phyloP scores from a whole-genome alignment of 164 flowering plant species.

The Akebia trifoliata region DNA sequence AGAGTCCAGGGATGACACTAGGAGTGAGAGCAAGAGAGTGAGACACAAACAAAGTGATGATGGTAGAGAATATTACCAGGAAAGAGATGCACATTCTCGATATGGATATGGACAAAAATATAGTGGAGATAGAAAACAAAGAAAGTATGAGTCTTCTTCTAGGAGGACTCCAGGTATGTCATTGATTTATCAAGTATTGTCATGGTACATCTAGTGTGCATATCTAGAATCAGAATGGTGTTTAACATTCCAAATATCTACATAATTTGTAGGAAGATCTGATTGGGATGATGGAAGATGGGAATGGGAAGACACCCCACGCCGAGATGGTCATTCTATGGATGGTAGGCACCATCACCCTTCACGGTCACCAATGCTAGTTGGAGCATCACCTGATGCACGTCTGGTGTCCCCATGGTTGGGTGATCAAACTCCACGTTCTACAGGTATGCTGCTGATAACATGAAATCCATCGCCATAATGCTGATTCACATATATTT shows the following conservation, averaged over 20 bases:
- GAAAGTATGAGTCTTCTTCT: constrained; percentile 41
- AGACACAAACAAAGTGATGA: constrained; percentile 28
- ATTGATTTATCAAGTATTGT: background rate
- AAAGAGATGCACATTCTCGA: constrained; percentile 35
- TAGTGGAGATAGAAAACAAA: constrained; percentile 39
- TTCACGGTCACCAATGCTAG: constrained; percentile 79
- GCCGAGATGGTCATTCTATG: constrained; percentile 40
- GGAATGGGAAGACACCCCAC: constrained; percentile 91
- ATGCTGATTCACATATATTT: background rate
- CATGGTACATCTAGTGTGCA: background rate
- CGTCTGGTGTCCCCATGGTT: constrained; percentile 83
- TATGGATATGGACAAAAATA: constrained; percentile 30
- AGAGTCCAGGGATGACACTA: constrained; percentile 27
- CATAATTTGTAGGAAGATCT: constrained; percentile 49
- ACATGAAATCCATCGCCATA: background rate
- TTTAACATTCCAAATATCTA: background rate
- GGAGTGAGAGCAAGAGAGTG: constrained; percentile 31
- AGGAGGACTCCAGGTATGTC: constrained; percentile 60
- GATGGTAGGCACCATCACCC: constrained; percentile 50
- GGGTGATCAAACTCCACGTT: constrained; percentile 60
- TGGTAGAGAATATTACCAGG: constrained; percentile 20
- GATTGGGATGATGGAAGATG: constrained; percentile 92
- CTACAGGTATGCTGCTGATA: constrained; percentile 35
- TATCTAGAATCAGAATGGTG: background rate
- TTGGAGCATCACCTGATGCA: constrained; percentile 91